Base-by-base conservation (phyloP, 257 asterid genomes). In the Fraxinus pennsylvanica region DNA sequence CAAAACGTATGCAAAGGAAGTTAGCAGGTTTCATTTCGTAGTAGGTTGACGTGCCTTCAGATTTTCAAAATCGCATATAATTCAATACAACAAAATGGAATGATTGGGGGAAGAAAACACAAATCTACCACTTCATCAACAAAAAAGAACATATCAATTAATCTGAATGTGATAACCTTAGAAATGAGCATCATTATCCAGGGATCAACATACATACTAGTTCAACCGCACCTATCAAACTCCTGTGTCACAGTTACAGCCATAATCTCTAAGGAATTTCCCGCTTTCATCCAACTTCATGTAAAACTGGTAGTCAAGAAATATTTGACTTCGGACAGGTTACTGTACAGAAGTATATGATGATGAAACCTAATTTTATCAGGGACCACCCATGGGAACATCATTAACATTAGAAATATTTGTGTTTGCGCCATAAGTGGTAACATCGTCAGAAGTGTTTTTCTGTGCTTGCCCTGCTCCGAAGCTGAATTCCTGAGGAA, bases 361-460 rank as follows among this genome's bases (percentile, higher is more conserved):
- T 21, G 68, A 59, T 22, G 33, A 38, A 38, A 50, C 33, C 50
- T 8, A 61, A 61, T 9, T 61, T 22, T 61, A 25, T 50, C 61
- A 73, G 29, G 77, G 45, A 50, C 68, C 77, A 50, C 39, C 77
- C 77, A 73, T 73, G 13, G 68, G 32, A 61, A 30, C 50, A 73
- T 73, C 77, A 33, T 27, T 73, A 30, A 33, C 27, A 9, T 19
- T 73, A 5, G 77, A 61, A 32, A 45, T 73, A 22, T 59, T 35
- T 13, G 41, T 12, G 33, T 10, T 45, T 27, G 30, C 1, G 6
- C 22, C 52, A 1, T 7, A 36, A 0, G 50, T 32, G 8, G 29
- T 25, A 22, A 61, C 45, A 6, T 71, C 21, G 12, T 22, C 32
- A 2, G 63, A 71, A 36, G 75, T 15, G 54, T 10, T 38, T 27